Evolutionary conservation across 768 basidiomycete species (phyloP), one percentile per base, ranked within the genome.

Genomic region (Floccularia luteovirens): DNA sequence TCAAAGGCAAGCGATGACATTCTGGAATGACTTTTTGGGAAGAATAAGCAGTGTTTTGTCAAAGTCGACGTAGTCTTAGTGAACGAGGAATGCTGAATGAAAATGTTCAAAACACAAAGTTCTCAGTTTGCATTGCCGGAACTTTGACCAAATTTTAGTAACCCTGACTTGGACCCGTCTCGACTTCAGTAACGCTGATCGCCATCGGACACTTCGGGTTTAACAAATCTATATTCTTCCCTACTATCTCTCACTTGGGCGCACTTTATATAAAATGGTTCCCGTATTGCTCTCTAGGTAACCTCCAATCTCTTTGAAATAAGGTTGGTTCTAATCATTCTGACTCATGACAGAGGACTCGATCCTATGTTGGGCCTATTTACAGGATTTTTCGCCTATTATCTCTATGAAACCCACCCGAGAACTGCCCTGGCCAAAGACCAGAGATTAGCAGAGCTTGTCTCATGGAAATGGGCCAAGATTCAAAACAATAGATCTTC

Each of bases 371-470:
- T 91, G 28, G 89, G 87, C 5, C 60, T 89, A 38, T 80, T 88
- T 53, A 89, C 87, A 1, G 89, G 89, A 10, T 56, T 75, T 28
- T 59, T 89, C 31, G 89, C 89, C 4, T 90, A 79, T 56, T 79
- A 86, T 55, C 74, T 91, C 25, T 75, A 84, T 56, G 88, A 91
- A 55, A 81, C 67, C 21, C 77, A 90, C 57, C 89, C 88, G 4
- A 77, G 88, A 27, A 84, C 79, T 3, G 78, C 72, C 6, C 66
- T 78, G 12, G 63, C 72, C 0, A 61, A 67, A 19, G 75, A 79
- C 4, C 65, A 83, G 43, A 70, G 69, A 34, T 58, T 91, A 24
- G 31, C 53, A 3, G 58, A 67, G 21, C 72, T 90, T 14, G 34
- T 81, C 19, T 60, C 54, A 25, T 88, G 87, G 86, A 90, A 85